Base-by-base conservation (phyloP, 495 filamentous ascomycete genomes). In the Xylaria curta region DNA sequence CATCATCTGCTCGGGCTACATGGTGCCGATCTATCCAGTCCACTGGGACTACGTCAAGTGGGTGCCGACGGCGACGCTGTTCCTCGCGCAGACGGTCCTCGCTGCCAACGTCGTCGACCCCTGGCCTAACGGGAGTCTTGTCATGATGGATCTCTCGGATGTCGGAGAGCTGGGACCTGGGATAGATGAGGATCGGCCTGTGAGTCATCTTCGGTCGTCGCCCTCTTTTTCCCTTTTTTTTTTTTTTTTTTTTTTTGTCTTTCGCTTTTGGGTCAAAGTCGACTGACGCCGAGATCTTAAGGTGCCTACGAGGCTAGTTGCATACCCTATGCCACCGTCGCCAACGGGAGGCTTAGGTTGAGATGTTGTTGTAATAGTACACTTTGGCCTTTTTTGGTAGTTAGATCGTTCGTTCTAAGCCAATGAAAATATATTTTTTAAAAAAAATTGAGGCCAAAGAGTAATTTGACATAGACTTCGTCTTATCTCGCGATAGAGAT, bases 11-110 rank as follows among this genome's bases (percentile, higher is more conserved):
- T 76, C 78, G 15, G 85, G 84, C 51, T 85, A 81, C 12, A 65
- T 88, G 40, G 80, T 82, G 36, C 66, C 66, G 10, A 79, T 87
- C 38, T 77, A 75, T 26, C 75, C 83, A 0, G 79, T 84, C 38
- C 86, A 88, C 70, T 81, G 86, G 69, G 82, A 81, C 44, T 88
- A 88, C 72, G 73, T 83, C 33, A 76, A 74, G 26, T 75, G 78
- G 75, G 80, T 76, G 24, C 75, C 78, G 4, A 76, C 71, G 42
- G 80, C 79, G 2, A 72, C 75, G 15, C 72, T 75, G 53, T 82
- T 78, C 65, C 76, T 79, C 62, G 64, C 76, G 6, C 42, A 33
- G 13, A 75, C 73, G 24, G 66, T 78, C 31, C 65, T 78, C 24
- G 71, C 47, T 2, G 75, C 76, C 17, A 75, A 75, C 21, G 51